These are phyloP conservation scores for Mortierella sp. DNA, from an alignment of 371 early-diverging fungal species.

Conservation along the genomic window DNA sequence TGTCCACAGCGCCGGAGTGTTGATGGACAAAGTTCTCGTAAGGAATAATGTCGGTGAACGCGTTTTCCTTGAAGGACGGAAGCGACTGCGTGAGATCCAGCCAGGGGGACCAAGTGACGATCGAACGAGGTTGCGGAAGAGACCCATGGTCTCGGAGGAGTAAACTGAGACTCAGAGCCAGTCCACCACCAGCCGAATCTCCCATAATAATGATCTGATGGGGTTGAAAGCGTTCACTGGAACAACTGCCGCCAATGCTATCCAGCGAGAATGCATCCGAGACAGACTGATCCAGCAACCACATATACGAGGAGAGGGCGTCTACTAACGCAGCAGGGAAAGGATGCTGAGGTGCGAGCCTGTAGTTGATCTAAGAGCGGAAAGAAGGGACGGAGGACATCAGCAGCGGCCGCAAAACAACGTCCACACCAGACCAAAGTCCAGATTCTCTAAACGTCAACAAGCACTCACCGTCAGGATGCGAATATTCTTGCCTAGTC, in stretches of 20 bases:
- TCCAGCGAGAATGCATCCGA: conserved; percentile 24
- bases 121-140: conserved; percentile 40
- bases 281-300: conserved; percentile 39
- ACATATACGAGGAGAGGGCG: conserved; percentile 39
- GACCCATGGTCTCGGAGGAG: conserved; percentile 49
- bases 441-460: background rate
- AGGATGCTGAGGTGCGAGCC: conserved; percentile 43
- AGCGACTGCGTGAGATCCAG: conserved; percentile 36
- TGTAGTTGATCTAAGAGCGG: conserved; percentile 34
- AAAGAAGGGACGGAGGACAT: background rate
- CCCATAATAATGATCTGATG: conserved; percentile 63
- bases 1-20: conserved; percentile 34
- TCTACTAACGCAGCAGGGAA: conserved; percentile 47
- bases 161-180: conserved; percentile 53
- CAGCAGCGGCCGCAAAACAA: no score
- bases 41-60: conserved; percentile 34
- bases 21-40: conserved; percentile 30
- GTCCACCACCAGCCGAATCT: conserved; percentile 75
- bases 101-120: conserved; percentile 49
- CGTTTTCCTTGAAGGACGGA: conserved; percentile 46
- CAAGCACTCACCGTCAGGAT: conserved; percentile 23
- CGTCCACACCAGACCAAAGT: no score
- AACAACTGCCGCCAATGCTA: background rate
- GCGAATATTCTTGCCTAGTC: conserved; percentile 40
- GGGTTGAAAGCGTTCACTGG: conserved; percentile 32